phyloP scores from a whole-genome alignment of 1,284 basidiomycete genomes.

The Thecaphora thlaspeos region DNA sequence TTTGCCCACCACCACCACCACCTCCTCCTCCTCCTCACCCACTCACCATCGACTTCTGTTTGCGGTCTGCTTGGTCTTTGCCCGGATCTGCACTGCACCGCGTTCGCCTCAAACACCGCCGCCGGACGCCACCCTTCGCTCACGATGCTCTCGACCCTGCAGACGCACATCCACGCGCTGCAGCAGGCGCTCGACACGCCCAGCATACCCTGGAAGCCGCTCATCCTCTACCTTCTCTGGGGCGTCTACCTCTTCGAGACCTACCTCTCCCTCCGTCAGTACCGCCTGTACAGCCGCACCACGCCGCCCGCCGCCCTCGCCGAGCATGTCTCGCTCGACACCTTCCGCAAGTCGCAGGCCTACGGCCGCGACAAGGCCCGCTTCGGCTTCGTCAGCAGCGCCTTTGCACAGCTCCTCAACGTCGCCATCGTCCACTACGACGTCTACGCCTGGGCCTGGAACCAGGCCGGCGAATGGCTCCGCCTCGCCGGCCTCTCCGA shows the following conservation, averaged over 20 bases:
- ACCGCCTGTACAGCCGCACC: constrained; percentile 74
- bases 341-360: constrained; percentile 81
- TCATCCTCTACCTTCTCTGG: constrained; percentile 74
- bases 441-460: constrained; percentile 79
- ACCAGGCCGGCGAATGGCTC: constrained; percentile 63
- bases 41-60: too few relatives aligned
- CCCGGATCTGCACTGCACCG: too few relatives aligned
- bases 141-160: constrained; percentile 22
- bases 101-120: too few relatives aligned
- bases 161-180: constrained; percentile 16
- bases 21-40: too few relatives aligned
- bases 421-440: constrained; percentile 72
- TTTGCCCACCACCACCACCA: too few relatives aligned
- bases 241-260: constrained; percentile 77
- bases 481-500: constrained; percentile 19
- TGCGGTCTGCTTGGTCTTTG: too few relatives aligned
- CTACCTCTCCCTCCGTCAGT: constrained; percentile 82
- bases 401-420: constrained; percentile 73
- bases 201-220: constrained; percentile 70
- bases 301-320: constrained; percentile 75
- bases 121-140: too few relatives aligned
- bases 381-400: constrained; percentile 72
- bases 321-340: constrained; percentile 70
- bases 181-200: constrained; percentile 48
- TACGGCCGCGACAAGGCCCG: constrained; percentile 92